Percentiles rank a stretch among this genome's conserved stretches.
phyloP scores from a whole-genome alignment of 2,329 filamentous ascomycete genomes.

The Ophiostoma tasmaniense region DNA sequence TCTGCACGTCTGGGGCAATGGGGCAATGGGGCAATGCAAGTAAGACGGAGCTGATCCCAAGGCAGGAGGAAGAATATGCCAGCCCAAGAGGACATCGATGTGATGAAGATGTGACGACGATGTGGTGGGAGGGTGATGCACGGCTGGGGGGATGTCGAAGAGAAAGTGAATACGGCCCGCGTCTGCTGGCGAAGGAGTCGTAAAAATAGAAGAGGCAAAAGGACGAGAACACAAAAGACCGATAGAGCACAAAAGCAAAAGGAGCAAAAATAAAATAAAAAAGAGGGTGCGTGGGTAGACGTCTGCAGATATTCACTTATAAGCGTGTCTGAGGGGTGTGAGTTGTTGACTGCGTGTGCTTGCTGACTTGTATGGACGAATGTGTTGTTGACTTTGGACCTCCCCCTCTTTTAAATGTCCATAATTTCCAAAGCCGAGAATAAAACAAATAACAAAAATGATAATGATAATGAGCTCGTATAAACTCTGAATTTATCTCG shows the following conservation, averaged over 20 bases:
- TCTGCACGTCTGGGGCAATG: background rate
- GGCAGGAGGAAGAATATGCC: background rate
- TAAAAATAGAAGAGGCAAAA: background rate
- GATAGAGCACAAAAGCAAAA: no score
- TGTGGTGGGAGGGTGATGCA: background rate
- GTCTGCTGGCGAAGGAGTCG: background rate
- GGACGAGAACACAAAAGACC: background rate
- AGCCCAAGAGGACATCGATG: background rate
- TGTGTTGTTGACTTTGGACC: background rate
- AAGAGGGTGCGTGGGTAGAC: background rate
- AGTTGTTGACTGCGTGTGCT: constrained; percentile 4
- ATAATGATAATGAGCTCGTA: background rate
- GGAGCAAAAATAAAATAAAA: background rate
- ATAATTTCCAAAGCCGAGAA: background rate
- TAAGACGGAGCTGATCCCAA: background rate
- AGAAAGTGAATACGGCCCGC: background rate
- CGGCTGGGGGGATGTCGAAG: background rate
- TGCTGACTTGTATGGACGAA: background rate
- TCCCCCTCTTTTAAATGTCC: background rate
- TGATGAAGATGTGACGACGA: background rate
- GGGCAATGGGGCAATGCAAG: background rate
- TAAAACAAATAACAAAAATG: no score
- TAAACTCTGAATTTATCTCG: background rate
- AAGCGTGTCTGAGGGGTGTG: constrained; percentile 4
- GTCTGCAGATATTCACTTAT: constrained; percentile 6